Evolutionary conservation across 345 rosid species (phyloP).

Genomic region (Reutealis trisperma): DNA sequence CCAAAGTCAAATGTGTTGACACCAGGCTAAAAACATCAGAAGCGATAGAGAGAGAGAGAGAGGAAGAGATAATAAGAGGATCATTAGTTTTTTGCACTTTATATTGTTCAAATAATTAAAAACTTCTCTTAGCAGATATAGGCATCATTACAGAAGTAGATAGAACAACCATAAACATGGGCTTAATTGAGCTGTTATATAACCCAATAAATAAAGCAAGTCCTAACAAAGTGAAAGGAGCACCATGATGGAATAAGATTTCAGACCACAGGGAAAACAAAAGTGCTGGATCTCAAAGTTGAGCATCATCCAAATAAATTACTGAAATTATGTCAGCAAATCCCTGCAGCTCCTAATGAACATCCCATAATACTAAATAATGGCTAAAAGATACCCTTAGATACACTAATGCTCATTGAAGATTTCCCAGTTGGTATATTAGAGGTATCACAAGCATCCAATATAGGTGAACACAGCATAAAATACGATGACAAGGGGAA

Average conservation of each 20-base stretch:
- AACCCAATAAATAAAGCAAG: neutral
- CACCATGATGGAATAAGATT: neutral
- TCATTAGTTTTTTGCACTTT: neutral
- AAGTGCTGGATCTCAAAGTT: neutral
- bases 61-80: neutral
- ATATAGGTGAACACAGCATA: too few species aligned
- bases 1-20: neutral
- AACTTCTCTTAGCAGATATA: neutral
- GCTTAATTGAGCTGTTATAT: neutral
- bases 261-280: neutral
- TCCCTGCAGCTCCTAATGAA: neutral
- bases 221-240: neutral
- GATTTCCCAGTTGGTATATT: too few species aligned
- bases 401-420: too few species aligned
- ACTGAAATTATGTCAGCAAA: neutral
- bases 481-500: too few species aligned
- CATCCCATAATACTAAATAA: neutral
- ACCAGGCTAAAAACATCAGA: neutral
- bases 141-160: neutral
- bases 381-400: neutral
- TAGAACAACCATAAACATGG: neutral
- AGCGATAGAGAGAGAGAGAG: neutral
- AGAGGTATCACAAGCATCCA: too few species aligned
- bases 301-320: neutral
- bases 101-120: neutral